Evolutionary conservation across 2,329 filamentous ascomycete species (phyloP), one percentile per base, ranked within the genome.

Genomic region (Colletotrichum aenigma): DNA sequence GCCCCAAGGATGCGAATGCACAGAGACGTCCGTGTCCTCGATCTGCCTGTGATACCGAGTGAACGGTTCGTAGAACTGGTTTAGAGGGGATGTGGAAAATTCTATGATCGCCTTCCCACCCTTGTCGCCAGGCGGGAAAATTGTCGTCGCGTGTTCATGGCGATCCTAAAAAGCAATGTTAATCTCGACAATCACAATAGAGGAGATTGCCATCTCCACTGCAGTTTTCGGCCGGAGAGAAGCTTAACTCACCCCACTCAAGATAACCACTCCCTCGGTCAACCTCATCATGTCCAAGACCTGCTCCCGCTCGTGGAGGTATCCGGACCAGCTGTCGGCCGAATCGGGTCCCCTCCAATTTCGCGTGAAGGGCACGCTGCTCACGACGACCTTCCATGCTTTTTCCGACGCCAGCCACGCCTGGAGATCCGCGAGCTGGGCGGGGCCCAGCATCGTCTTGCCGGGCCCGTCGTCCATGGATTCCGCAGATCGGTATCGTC

Each of bases 41-140:
- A 88, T 86, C 81, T 93, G 91, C 70, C 85, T 85, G 81, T 94
- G 94, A 6, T 91, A 93, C 15, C 91, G 72, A 24, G 71, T 84
- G 36, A 92, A 84, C 0, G 93, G 93, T 4, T 94, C 84, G 79
- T 93, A 94, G 81, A 94, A 94, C 90, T 94, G 93, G 78, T 88
- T 92, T 69, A 94, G 79, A 2, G 93, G 93, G 7, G 90, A 91
- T 3, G 91, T 91, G 74, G 89, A 91, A 83, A 94, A 94, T 79
- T 94, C 93, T 75, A 93, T 90, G 6, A 94, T 88, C 0, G 85
- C 82, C 4, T 83, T 84, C 10, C 81, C 82, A 3, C 82, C 71
- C 0, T 84, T 83, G 81, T 83, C 85, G 16, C 77, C 86, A 77
- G 87, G 71, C 21, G 78, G 78, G 56, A 79, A 79, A 18, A 79